Evolutionary conservation across 2,329 filamentous ascomycete genomes (phyloP).

Genomic region (Pestalotiopsis sp.): DNA sequence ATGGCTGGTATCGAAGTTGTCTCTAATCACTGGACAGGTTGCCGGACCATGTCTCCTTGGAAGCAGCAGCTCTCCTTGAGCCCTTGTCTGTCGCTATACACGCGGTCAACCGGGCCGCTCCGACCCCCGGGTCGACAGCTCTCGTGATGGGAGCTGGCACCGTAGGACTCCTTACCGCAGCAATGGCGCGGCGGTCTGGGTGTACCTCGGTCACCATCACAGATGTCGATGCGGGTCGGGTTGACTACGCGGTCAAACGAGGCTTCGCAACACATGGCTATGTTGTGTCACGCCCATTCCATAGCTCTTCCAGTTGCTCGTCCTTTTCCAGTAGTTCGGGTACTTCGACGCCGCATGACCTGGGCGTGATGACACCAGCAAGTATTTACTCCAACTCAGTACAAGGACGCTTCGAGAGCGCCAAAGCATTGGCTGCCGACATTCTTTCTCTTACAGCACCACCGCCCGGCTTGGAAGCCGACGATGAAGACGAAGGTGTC

Average conservation of each 20-base stretch:
- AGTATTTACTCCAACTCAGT: constrained; percentile 48
- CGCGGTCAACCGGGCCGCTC: constrained; percentile 58
- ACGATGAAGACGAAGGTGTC: constrained; percentile 65
- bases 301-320: constrained; percentile 45
- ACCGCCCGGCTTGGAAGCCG: constrained; percentile 34
- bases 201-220: constrained; percentile 62
- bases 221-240: constrained; percentile 61
- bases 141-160: constrained; percentile 69
- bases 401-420: constrained; percentile 50
- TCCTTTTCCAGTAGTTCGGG: constrained; percentile 45
- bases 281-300: constrained; percentile 49
- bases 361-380: constrained; percentile 44
- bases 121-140: constrained; percentile 55
- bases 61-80: constrained; percentile 62
- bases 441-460: constrained; percentile 45
- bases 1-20: background rate
- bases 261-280: constrained; percentile 64
- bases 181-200: constrained; percentile 63
- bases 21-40: constrained; percentile 42
- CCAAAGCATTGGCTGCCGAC: constrained; percentile 51
- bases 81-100: constrained; percentile 66
- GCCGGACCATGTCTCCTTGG: constrained; percentile 61
- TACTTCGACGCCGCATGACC: constrained; percentile 47
- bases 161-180: constrained; percentile 64
- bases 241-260: constrained; percentile 60